Evolutionary conservation across 495 filamentous ascomycete genomes (phyloP), one percentile per base, ranked within the genome.

Genomic region (Halenospora varia): DNA sequence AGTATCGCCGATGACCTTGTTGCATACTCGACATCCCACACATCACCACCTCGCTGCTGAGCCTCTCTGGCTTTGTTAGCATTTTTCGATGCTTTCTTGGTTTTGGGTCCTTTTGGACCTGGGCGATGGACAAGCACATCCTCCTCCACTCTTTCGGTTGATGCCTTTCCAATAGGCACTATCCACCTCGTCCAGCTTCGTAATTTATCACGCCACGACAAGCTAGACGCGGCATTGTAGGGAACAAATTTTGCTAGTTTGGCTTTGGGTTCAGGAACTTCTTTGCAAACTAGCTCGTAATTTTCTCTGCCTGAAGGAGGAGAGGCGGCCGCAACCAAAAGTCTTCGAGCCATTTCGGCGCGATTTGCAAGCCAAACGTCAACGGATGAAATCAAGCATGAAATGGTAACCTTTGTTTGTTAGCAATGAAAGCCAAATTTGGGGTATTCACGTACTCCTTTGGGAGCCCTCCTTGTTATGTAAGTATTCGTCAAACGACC

Each of bases 141-240:
- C 20, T 39, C 45, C 11, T 15, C n/a, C 29, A 8, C 10, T 26
- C 10, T n/a, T 11, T 39, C 10, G 17, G 17, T 40, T 40, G 44
- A 17, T 3, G 58, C 25, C 25, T 55, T 60, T 9, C 4, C 23
- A n/a, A 56, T 41, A 11, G 50, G 56, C 17, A 56, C 15, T 8
- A 62, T 65, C 66, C 66, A 75, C 55, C 75, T 62, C 10, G 69
- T 67, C 77, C 77, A 81, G 13, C 63, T 53, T 8, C 62, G 48
- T n/a, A 69, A 45, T 18, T 66, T 71, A 11, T 78, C 68, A 13
- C 73, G 68, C 79, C 79, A 82, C 20, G 62, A 49, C 4, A 78
- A 73, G 8, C 60, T 46, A 24, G 60, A 40, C 18, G 10, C 23
- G 10, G 19, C 10, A 13, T 22, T 15, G 53, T 56, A 59, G 23